These are phyloP conservation scores for Ogataea naganishii DNA, from an alignment of 805 yeast species.

Conservation along the genomic window DNA sequence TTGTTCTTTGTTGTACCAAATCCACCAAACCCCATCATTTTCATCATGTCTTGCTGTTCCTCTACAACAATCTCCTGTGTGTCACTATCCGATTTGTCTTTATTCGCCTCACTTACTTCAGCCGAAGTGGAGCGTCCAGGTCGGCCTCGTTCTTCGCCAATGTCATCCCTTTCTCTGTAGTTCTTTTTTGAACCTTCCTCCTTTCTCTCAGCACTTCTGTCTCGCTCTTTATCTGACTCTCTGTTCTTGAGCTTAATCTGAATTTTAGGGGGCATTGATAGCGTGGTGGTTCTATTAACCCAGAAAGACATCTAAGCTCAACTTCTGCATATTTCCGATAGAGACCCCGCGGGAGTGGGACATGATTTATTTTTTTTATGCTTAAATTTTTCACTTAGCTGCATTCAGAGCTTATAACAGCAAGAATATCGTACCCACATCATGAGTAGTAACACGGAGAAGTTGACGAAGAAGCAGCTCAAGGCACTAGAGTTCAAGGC, in stretches of 20 bases:
- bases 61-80: constrained; percentile 1
- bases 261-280: constrained; percentile 11
- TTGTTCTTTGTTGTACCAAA: constrained; percentile 50
- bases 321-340: constrained; percentile 1
- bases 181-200: constrained; percentile 1
- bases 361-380: no score
- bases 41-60: constrained; percentile 24
- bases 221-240: constrained; percentile 13
- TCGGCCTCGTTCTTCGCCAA: constrained; percentile 1
- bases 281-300: background rate
- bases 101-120: constrained; percentile 1
- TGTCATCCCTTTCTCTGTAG: constrained; percentile 13
- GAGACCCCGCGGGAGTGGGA: constrained; percentile 1
- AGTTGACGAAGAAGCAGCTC: constrained; percentile 56
- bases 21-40: constrained; percentile 50
- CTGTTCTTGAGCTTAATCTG: constrained; percentile 11
- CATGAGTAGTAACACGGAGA: no score
- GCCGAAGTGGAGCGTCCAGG: background rate
- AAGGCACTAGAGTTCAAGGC: constrained; percentile 53
- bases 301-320: background rate
- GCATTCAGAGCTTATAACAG: no score
- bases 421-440: no score
- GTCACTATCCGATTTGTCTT: constrained; percentile 1
- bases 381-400: no score
- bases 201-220: constrained; percentile 17